phyloP scores from a whole-genome alignment of 2,329 filamentous ascomycete species.

The Talaromyces sp. region DNA sequence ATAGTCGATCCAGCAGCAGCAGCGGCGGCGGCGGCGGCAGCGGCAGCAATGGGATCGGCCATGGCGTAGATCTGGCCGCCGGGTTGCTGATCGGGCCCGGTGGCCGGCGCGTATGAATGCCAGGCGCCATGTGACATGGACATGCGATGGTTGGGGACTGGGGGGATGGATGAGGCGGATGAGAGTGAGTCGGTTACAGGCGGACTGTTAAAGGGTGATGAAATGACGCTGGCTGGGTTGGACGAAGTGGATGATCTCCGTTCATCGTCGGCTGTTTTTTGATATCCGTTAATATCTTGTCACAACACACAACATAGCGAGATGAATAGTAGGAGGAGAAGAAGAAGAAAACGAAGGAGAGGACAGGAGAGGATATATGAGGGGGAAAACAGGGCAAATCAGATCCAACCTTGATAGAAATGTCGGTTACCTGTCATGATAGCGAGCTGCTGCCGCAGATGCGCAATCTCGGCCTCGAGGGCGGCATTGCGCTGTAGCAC shows the following conservation, averaged over 20 bases:
- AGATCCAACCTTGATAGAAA: constrained; percentile 11
- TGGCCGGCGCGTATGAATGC: constrained; percentile 9
- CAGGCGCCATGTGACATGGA: constrained; percentile 11
- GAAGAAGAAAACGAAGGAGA: not conserved
- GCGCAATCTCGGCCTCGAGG: constrained; percentile 52
- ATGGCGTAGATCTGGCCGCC: constrained; percentile 3
- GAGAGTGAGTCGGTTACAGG: constrained; percentile 7
- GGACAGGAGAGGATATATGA: not conserved
- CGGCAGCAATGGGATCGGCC: not conserved
- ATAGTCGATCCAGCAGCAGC: constrained; percentile 2
- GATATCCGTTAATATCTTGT: not conserved
- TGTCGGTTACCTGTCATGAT: constrained; percentile 18
- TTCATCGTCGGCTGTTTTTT: constrained; percentile 7
- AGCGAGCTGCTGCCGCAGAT: constrained; percentile 47
- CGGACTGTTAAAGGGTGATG: constrained; percentile 11
- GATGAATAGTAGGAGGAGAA: not conserved
- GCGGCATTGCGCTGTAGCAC: constrained; percentile 51
- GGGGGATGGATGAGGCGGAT: constrained; percentile 7
- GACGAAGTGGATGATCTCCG: constrained; percentile 14
- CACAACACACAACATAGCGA: not conserved
- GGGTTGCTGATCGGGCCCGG: not conserved
- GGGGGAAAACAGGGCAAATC: not conserved
- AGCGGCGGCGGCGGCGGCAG: not conserved
- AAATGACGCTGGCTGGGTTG: constrained; percentile 12
- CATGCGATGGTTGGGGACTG: constrained; percentile 9